Conservation (phyloP, 352 stramenopile species). For the Halophytophthora batemanensis region DNA sequence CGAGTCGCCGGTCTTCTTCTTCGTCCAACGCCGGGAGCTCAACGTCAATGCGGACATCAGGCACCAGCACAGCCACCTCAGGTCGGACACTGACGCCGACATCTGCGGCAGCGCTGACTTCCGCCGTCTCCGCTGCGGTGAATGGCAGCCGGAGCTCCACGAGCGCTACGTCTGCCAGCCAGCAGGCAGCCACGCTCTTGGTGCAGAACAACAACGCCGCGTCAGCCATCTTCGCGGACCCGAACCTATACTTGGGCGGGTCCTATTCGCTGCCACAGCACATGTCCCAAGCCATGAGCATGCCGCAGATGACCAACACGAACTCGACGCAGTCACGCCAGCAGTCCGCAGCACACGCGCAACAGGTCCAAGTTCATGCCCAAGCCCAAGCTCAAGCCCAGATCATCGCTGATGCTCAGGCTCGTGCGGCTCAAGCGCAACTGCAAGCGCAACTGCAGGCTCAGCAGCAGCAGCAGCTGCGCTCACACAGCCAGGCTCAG, state of each 20-base stretch:
- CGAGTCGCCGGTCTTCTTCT: constrained; percentile 38
- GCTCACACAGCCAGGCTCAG: constrained; percentile 27
- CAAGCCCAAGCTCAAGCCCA: constrained; percentile 50
- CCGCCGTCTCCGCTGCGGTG: constrained; percentile 26
- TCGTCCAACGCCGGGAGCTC: constrained; percentile 14
- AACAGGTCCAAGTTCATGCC: constrained; percentile 31
- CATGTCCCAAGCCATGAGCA: constrained; percentile 47
- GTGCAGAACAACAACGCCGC: constrained; percentile 48
- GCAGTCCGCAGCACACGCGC: constrained; percentile 35
- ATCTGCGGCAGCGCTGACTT: constrained; percentile 28
- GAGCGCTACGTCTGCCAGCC: constrained; percentile 34
- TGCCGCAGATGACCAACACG: constrained; percentile 59
- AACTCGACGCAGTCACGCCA: constrained; percentile 32
- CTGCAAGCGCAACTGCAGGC: constrained; percentile 47
- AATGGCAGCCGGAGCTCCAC: constrained; percentile 25
- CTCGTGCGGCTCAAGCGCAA: constrained; percentile 39
- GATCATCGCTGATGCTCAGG: constrained; percentile 51
- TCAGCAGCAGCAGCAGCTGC: constrained; percentile 30
- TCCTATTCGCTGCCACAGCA: constrained; percentile 52
- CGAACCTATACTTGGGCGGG: constrained; percentile 63
- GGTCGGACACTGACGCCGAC: constrained; percentile 25
- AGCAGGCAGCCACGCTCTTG: constrained; percentile 51
- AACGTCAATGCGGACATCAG: neutral
- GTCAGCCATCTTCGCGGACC: constrained; percentile 57
- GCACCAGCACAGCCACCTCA: constrained; percentile 7